Conservation (phyloP, 768 basidiomycete species). For the Agrocybe pediades region DNA sequence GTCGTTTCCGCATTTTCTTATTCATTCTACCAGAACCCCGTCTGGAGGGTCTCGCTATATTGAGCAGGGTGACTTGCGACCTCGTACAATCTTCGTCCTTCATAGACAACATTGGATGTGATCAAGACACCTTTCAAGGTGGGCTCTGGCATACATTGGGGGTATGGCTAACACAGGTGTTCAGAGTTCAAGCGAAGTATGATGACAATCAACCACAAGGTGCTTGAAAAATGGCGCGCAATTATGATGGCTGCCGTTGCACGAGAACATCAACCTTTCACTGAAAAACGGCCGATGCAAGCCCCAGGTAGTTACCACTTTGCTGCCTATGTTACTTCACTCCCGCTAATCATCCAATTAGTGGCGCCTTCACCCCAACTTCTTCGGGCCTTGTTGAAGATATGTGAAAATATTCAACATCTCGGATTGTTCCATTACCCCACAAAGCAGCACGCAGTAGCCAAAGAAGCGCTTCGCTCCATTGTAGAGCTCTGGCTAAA, state of each 20-base stretch:
- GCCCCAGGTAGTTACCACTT: slow-evolving; percentile 23
- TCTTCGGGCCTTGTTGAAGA: slow-evolving; percentile 52
- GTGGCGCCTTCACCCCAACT: slow-evolving; percentile 55
- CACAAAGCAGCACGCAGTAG: slow-evolving; percentile 32
- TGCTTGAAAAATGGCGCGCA: slow-evolving; percentile 57
- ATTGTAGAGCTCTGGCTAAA: slow-evolving; percentile 38
- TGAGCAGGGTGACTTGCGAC: slow-evolving; percentile 18
- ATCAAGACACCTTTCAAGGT: slow-evolving; percentile 31
- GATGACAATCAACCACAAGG: slow-evolving; percentile 40
- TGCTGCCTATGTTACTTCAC: neutral
- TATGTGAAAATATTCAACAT: slow-evolving; percentile 57
- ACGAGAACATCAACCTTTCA: slow-evolving; percentile 23
- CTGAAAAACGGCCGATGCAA: slow-evolving; percentile 17
- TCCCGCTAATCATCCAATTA: slow-evolving; percentile 3
- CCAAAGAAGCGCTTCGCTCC: slow-evolving; percentile 39
- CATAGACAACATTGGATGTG: slow-evolving; percentile 21
- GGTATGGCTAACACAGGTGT: neutral
- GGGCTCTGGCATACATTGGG: slow-evolving; percentile 12
- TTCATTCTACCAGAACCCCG: slow-evolving; percentile 3
- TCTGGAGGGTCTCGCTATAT: slow-evolving; percentile 17
- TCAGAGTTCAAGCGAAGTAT: slow-evolving; percentile 53
- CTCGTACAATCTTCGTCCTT: slow-evolving; percentile 22
- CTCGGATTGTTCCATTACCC: slow-evolving; percentile 49
- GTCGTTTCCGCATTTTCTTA: slow-evolving; percentile 20
- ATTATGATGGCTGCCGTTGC: slow-evolving; percentile 38